Evolutionary conservation across 139 green algal species (phyloP).

Genomic region (Ulvella scutata): DNA sequence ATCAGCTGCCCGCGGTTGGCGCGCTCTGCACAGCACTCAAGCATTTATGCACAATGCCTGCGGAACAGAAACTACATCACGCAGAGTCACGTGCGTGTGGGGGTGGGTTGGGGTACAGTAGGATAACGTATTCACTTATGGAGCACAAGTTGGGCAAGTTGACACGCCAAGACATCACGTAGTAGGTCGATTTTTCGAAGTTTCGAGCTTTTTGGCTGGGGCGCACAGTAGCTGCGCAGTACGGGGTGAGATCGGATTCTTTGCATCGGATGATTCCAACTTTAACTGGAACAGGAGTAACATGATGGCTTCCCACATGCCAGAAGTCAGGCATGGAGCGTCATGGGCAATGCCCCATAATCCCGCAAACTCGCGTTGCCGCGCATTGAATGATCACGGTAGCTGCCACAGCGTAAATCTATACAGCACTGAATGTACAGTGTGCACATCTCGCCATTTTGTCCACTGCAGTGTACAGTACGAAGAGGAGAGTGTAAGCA

Average conservation of each 20-base stretch:
- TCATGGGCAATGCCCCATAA: no score
- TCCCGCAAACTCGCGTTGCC: no score
- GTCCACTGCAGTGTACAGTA: constrained; percentile 7
- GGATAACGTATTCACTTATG: background rate
- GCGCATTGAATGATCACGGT: no score
- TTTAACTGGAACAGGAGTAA: no score
- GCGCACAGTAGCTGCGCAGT: no score
- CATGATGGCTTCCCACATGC: no score
- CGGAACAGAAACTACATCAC: background rate
- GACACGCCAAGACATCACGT: background rate
- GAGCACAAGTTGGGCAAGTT: background rate
- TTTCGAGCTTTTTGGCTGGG: background rate
- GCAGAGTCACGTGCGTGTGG: background rate
- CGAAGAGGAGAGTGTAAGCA: background rate
- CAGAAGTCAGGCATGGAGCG: no score
- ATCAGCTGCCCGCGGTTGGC: constrained; percentile 37
- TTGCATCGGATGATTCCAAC: no score
- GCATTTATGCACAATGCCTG: background rate
- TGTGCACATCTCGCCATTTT: background rate
- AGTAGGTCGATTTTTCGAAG: background rate
- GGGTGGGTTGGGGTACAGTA: background rate
- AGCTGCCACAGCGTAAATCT: no score
- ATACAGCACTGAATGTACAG: no score
- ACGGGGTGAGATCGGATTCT: no score
- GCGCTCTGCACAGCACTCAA: constrained; percentile 41